Evolutionary conservation across 2,329 filamentous ascomycete species (phyloP).

Genomic region (Cladosporium cucumerinum): DNA sequence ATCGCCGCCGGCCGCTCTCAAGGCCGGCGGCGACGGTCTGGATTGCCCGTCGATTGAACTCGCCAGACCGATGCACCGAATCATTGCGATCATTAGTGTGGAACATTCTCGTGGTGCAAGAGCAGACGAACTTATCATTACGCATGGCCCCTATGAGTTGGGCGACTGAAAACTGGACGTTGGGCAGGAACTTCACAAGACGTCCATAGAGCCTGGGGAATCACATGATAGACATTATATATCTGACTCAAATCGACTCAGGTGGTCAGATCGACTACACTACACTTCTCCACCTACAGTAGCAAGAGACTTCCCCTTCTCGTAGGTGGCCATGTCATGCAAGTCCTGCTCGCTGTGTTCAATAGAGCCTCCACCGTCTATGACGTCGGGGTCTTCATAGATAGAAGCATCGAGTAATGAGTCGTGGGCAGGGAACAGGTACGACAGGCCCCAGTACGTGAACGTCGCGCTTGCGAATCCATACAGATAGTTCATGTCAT

Average conservation of each 20-base stretch:
- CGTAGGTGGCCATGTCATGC: not conserved
- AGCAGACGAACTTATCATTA: no score
- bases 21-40: not conserved
- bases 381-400: not conserved
- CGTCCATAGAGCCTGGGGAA: not conserved
- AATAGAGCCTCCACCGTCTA: not conserved
- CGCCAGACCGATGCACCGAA: not conserved
- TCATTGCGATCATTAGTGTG: not conserved
- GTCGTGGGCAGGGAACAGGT: conserved; percentile 49
- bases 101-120: not conserved
- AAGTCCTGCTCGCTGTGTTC: not conserved
- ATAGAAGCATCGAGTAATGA: conserved; percentile 41
- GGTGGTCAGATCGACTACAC: not conserved
- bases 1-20: not conserved
- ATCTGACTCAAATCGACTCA: not conserved
- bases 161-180: not conserved
- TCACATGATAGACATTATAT: not conserved
- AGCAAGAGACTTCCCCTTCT: not conserved
- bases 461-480: conserved; percentile 57
- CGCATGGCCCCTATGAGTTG: not conserved
- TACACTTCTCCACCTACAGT: not conserved
- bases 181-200: not conserved
- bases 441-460: conserved; percentile 53
- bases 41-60: not conserved
- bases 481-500: conserved; percentile 64